phyloP scores from a whole-genome alignment of 78 protist genomes.

The Emiliania huxleyi region DNA sequence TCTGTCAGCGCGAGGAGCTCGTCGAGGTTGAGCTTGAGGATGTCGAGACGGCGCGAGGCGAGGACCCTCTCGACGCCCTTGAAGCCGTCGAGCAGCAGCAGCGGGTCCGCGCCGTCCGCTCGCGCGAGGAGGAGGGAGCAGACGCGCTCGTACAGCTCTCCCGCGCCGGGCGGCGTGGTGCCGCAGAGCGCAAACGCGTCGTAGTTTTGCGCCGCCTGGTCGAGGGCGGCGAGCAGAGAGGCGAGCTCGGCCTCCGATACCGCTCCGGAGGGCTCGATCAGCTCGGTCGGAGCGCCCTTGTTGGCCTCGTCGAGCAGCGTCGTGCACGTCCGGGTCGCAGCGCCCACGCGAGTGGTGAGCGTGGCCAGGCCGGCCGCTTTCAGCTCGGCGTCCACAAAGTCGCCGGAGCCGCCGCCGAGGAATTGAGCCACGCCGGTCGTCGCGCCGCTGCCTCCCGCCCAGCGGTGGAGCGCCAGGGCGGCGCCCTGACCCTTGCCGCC shows the following conservation, averaged over 20 bases:
- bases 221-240: not conserved
- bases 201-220: not conserved
- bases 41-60: not conserved
- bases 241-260: not conserved
- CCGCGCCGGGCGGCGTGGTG: not conserved
- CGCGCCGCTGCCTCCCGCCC: not conserved
- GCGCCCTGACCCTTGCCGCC: constrained; percentile 22
- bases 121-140: not conserved
- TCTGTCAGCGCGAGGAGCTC: not conserved
- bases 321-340: not conserved
- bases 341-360: not conserved
- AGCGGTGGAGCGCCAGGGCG: not conserved
- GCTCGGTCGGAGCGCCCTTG: not conserved
- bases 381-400: not conserved
- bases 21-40: not conserved
- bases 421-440: not conserved
- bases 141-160: not conserved
- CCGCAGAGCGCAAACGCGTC: not conserved
- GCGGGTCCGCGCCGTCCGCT: not conserved
- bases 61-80: not conserved
- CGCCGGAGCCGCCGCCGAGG: not conserved
- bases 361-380: not conserved
- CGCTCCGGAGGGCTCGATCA: not conserved
- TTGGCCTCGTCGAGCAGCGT: not conserved
- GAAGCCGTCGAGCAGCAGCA: not conserved